These are phyloP conservation scores for Quercus engelmannii DNA, from an alignment of 306 rosid species.

Conservation along the genomic window DNA sequence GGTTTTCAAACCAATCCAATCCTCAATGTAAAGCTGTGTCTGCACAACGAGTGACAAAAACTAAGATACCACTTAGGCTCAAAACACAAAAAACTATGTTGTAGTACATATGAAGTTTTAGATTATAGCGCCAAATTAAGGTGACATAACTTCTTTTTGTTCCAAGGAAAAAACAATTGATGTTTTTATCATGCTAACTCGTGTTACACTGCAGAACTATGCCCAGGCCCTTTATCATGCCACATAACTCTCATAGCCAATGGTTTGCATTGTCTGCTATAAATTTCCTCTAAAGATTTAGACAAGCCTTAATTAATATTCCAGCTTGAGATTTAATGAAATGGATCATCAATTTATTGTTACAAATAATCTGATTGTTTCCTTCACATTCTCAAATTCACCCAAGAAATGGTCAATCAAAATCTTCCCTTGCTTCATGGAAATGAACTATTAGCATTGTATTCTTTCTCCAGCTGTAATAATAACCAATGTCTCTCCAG, in stretches of 20 bases:
- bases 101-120: not conserved
- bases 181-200: not conserved
- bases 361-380: not conserved
- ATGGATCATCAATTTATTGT: not conserved
- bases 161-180: not conserved
- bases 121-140: not conserved
- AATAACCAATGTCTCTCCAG: not conserved
- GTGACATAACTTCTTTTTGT: not conserved
- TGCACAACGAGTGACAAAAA: conserved; percentile 20
- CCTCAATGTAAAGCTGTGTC: conserved; percentile 74
- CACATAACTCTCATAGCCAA: no score
- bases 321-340: not conserved
- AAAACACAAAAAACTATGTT: not conserved
- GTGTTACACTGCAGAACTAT: not conserved
- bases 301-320: not conserved
- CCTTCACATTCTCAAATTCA: not conserved
- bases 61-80: not conserved
- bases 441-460: not conserved
- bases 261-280: not conserved
- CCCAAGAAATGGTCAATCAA: not conserved
- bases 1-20: conserved; percentile 82
- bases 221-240: no score
- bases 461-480: not conserved
- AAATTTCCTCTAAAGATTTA: not conserved
- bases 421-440: not conserved